phyloP scores from a whole-genome alignment of 257 asterid genomes.

The Petunia axillaris region DNA sequence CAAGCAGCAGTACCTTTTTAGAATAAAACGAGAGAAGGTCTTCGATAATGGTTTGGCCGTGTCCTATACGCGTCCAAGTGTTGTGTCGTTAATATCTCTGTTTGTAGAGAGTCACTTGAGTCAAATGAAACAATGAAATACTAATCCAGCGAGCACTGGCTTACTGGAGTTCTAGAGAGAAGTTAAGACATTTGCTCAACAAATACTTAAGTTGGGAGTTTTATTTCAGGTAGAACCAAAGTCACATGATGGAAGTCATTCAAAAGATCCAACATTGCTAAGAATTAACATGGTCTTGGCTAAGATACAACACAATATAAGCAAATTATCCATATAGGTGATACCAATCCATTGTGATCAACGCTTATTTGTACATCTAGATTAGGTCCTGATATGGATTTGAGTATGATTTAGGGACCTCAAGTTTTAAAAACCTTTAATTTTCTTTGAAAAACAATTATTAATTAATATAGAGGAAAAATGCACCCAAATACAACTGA shows the following conservation, averaged over 20 bases:
- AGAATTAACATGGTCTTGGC: neutral
- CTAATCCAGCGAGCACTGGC: too few relatives aligned
- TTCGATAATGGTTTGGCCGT: too few relatives aligned
- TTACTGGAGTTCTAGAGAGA: too few relatives aligned
- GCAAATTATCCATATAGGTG: neutral
- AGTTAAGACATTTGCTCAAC: too few relatives aligned
- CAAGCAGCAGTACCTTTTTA: too few relatives aligned
- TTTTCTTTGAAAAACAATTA: slow-evolving; percentile 6
- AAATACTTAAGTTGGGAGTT: too few relatives aligned
- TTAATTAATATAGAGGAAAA: neutral
- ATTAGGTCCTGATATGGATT: neutral
- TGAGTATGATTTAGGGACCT: neutral
- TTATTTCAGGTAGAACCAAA: neutral
- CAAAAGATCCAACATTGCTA: neutral
- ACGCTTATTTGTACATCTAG: neutral
- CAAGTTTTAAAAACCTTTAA: neutral
- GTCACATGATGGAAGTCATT: slow-evolving; percentile 16
- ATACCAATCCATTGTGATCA: neutral
- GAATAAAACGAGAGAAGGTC: too few relatives aligned
- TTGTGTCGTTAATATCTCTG: too few relatives aligned
- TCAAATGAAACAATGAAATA: too few relatives aligned
- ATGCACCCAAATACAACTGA: neutral
- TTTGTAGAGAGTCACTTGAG: too few relatives aligned
- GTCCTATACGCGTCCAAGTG: too few relatives aligned
- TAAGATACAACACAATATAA: neutral